These are phyloP conservation scores for Aspergillus pseudoviridinutans DNA, from an alignment of 2,329 filamentous ascomycete species.

Conservation along the genomic window DNA sequence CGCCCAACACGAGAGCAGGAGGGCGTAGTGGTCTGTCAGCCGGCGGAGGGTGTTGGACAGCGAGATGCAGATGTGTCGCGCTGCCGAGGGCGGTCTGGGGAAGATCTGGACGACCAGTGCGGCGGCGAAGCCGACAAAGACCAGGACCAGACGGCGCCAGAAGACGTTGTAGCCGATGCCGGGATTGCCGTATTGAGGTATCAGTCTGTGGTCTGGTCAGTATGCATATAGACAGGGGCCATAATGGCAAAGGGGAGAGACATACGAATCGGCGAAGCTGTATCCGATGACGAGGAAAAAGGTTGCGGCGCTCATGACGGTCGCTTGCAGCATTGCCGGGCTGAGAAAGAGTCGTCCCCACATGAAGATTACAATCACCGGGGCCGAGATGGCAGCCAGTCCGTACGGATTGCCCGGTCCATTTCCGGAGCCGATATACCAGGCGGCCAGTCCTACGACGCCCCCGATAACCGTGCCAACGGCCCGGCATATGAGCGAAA, in stretches of 20 bases:
- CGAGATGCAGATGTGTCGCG: slow-evolving; percentile 43
- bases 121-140: slow-evolving; percentile 44
- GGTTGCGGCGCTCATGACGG: slow-evolving; percentile 42
- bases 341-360: slow-evolving; percentile 34
- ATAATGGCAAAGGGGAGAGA: neutral
- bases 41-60: slow-evolving; percentile 44
- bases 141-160: slow-evolving; percentile 44
- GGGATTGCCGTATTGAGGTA: slow-evolving; percentile 43
- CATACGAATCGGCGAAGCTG: slow-evolving; percentile 43
- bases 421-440: slow-evolving; percentile 50
- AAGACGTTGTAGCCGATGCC: slow-evolving; percentile 48
- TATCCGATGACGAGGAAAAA: slow-evolving; percentile 46
- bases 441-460: slow-evolving; percentile 44
- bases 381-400: slow-evolving; percentile 41
- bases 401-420: slow-evolving; percentile 51
- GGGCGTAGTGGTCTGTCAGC: slow-evolving; percentile 48
- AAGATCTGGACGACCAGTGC: slow-evolving; percentile 46
- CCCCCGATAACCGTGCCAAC: slow-evolving; percentile 48
- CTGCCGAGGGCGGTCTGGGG: slow-evolving; percentile 46
- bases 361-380: slow-evolving; percentile 29
- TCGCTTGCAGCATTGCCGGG: slow-evolving; percentile 25
- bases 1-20: slow-evolving; percentile 46
- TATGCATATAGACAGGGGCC: neutral
- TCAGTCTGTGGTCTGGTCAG: slow-evolving; percentile 28
- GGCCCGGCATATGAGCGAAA: slow-evolving; percentile 41